phyloP scores from a whole-genome alignment of 176 grass and related monocot genomes.

The Cenchrus americanus region DNA sequence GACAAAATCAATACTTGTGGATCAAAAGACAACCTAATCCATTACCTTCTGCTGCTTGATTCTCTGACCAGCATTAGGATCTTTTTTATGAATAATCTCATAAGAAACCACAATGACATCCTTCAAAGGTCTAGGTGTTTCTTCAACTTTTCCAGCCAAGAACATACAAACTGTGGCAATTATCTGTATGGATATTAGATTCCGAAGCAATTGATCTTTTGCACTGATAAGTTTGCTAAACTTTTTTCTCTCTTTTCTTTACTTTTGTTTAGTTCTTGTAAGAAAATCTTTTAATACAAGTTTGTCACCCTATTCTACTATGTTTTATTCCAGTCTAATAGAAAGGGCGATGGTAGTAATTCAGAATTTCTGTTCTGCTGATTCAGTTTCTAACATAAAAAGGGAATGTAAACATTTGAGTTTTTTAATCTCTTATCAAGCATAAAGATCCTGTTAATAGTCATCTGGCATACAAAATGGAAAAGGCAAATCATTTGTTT shows the following conservation, averaged over 20 bases:
- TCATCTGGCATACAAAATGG: constrained; percentile 27
- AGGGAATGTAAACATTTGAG: background rate
- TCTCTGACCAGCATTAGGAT: constrained; percentile 85
- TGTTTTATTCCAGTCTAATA: too few relatives aligned
- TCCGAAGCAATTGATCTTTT: background rate
- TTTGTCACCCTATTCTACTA: too few relatives aligned
- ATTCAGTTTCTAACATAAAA: background rate
- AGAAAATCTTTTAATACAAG: too few relatives aligned
- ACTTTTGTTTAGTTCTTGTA: too few relatives aligned
- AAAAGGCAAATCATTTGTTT: background rate
- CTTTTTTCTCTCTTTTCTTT: too few relatives aligned
- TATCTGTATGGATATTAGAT: constrained; percentile 61
- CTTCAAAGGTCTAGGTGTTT: constrained; percentile 91
- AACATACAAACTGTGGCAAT: constrained; percentile 99
- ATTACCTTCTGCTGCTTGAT: constrained; percentile 98
- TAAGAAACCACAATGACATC: constrained; percentile 94
- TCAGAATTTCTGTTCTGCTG: too few relatives aligned
- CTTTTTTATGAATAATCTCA: constrained; percentile 94
- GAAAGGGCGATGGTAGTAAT: too few relatives aligned
- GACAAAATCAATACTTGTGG: background rate
- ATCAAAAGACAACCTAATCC: constrained; percentile 8
- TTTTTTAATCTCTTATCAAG: background rate
- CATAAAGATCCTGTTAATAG: background rate
- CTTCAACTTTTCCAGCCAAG: constrained; percentile 98
- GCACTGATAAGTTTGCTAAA: too few relatives aligned